phyloP scores from a whole-genome alignment of 129 eudicot genomes.

The Saussurea involucrata region DNA sequence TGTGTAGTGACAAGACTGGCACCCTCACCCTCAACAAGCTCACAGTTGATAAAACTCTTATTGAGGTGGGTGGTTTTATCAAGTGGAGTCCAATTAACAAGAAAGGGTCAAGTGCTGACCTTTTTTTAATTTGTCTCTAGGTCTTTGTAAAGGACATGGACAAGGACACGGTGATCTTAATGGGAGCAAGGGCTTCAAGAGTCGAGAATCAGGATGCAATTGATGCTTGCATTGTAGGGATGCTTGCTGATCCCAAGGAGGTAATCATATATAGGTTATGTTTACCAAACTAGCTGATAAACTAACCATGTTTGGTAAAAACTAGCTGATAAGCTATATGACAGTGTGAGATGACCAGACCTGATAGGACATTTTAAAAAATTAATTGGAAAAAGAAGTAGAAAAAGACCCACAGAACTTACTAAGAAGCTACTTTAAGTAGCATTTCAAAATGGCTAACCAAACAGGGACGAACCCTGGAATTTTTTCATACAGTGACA shows the following conservation, averaged over 20 bases:
- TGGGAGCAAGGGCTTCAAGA: slow-evolving; percentile 87
- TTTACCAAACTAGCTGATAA: not conserved
- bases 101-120: not conserved
- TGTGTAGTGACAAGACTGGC: slow-evolving; percentile 95
- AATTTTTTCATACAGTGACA: too few species aligned
- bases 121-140: slow-evolving; percentile 21
- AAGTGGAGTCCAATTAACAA: not conserved
- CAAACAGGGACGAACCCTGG: too few species aligned
- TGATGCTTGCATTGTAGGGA: slow-evolving; percentile 85
- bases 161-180: slow-evolving; percentile 47
- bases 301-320: too few species aligned
- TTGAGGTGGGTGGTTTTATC: slow-evolving; percentile 52
- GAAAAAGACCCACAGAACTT: too few species aligned
- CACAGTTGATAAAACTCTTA: slow-evolving; percentile 62
- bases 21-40: slow-evolving; percentile 89
- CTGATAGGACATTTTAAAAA: not conserved
- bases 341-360: not conserved
- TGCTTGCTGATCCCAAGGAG: slow-evolving; percentile 76
- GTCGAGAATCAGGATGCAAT: slow-evolving; percentile 93
- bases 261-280: slow-evolving; percentile 25
- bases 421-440: too few species aligned
- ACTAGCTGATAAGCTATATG: not conserved
- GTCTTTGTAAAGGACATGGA: slow-evolving; percentile 51
- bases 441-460: too few species aligned
- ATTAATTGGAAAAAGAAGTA: not conserved